These are phyloP conservation scores for Sclerotinia borealis DNA, from an alignment of 2,329 filamentous ascomycete genomes.

Conservation along the genomic window DNA sequence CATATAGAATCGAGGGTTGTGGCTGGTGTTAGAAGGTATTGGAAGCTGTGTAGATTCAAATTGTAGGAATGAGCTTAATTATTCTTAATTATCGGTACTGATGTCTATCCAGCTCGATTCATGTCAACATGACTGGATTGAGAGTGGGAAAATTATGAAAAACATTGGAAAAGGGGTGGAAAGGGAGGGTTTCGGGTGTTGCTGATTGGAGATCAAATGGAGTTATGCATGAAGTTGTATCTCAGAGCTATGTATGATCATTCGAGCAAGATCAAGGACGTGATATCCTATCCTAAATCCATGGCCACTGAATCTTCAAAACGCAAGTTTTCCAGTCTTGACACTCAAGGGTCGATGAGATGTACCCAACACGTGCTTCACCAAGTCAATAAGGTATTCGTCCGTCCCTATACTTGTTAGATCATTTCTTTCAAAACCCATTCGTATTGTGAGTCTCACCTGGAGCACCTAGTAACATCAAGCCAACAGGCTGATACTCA, in stretches of 20 bases:
- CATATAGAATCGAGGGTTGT: background rate
- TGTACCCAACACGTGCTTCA: background rate
- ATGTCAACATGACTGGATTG: too few relatives aligned
- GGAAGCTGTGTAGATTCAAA: background rate
- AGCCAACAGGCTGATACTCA: constrained; percentile 18
- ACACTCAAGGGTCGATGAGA: background rate
- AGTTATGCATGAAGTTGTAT: too few relatives aligned
- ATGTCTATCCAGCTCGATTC: too few relatives aligned
- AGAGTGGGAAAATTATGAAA: too few relatives aligned
- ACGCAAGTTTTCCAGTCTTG: background rate
- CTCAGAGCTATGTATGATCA: too few relatives aligned
- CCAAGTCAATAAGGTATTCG: constrained; percentile 7
- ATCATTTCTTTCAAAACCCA: background rate
- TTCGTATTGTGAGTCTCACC: background rate
- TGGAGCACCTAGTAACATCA: constrained; percentile 19
- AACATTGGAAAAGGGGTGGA: too few relatives aligned
- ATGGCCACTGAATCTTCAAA: background rate
- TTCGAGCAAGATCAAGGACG: too few relatives aligned
- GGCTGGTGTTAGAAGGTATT: background rate
- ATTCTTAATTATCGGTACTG: background rate
- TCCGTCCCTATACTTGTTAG: constrained; percentile 10
- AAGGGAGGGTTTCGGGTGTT: too few relatives aligned
- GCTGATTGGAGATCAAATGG: too few relatives aligned
- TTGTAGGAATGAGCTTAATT: background rate
- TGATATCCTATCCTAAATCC: too few relatives aligned